Percentiles rank a stretch among this genome's conserved stretches.
phyloP scores from a whole-genome alignment of 75 land plant genomes.

The Cunninghamia lanceolata region DNA sequence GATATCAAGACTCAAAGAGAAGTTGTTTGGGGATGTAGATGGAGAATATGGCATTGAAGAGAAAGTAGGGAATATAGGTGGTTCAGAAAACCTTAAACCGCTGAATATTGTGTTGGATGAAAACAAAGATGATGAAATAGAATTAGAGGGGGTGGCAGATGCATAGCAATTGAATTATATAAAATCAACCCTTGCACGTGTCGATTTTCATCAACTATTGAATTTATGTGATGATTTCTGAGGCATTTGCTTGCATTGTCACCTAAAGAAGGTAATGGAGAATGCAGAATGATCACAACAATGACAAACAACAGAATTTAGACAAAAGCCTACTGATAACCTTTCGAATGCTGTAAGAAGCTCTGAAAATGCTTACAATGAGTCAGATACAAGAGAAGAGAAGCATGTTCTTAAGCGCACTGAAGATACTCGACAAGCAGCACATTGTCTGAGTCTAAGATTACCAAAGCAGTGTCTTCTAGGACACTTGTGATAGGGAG shows the following conservation, averaged over 20 bases:
- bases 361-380: not conserved
- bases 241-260: not conserved
- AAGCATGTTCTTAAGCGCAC: not conserved
- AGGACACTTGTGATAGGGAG: not conserved
- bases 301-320: not conserved
- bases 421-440: not conserved
- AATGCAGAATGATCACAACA: not conserved
- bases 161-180: not conserved
- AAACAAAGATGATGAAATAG: slow-evolving; percentile 1
- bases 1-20: slow-evolving; percentile 33
- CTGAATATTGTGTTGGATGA: not conserved
- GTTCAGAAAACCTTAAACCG: not conserved
- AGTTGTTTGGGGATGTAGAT: slow-evolving; percentile 10
- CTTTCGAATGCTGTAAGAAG: not conserved
- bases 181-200: not conserved
- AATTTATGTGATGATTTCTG: not conserved
- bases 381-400: not conserved
- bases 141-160: not conserved
- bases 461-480: not conserved
- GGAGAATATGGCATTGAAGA: not conserved
- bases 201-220: not conserved
- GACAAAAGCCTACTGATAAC: not conserved
- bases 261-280: not conserved
- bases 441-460: not conserved
- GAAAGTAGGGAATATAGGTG: not conserved